These are phyloP conservation scores for Lasiosphaeriaceae sp. DNA, from an alignment of 495 filamentous ascomycete species.

Conservation along the genomic window DNA sequence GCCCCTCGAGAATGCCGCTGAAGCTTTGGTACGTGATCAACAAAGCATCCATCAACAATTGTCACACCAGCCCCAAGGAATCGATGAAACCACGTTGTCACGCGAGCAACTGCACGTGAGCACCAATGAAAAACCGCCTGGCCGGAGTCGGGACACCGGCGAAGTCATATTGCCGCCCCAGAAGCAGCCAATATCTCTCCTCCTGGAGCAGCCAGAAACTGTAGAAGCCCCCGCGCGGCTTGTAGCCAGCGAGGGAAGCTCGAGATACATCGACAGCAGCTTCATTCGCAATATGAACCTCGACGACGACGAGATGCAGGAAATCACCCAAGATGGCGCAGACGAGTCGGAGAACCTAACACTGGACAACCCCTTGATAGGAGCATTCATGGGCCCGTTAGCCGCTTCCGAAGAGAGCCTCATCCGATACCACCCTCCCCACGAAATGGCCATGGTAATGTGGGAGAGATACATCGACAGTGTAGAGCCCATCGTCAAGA, in stretches of 20 bases:
- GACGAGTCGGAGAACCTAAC: neutral
- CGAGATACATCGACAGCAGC: slow-evolving; percentile 16
- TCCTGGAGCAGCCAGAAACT: neutral
- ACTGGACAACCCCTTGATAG: slow-evolving; percentile 11
- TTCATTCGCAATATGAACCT: slow-evolving; percentile 11
- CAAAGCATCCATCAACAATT: too few relatives aligned
- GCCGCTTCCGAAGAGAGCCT: neutral
- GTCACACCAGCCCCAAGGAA: too few relatives aligned
- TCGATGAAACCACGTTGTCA: too few relatives aligned
- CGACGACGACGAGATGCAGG: slow-evolving; percentile 1
- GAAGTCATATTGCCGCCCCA: neutral
- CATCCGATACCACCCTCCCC: slow-evolving; percentile 12
- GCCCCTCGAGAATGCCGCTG: too few relatives aligned
- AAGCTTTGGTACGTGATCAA: too few relatives aligned
- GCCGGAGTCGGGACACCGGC: neutral
- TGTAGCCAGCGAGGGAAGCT: slow-evolving; percentile 4
- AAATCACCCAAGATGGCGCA: neutral
- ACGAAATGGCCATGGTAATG: slow-evolving; percentile 28
- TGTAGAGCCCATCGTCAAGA: slow-evolving; percentile 54
- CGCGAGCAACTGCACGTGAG: too few relatives aligned
- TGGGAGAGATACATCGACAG: slow-evolving; percentile 54
- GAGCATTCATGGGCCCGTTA: slow-evolving; percentile 1
- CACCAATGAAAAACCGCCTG: too few relatives aligned
- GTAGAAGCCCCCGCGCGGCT: slow-evolving; percentile 3
- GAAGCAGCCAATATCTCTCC: slow-evolving; percentile 1